Percentiles rank a stretch among this genome's conserved stretches.
Conservation (phyloP, 495 filamentous ascomycete genomes). For the Penicillium diatomitis region DNA sequence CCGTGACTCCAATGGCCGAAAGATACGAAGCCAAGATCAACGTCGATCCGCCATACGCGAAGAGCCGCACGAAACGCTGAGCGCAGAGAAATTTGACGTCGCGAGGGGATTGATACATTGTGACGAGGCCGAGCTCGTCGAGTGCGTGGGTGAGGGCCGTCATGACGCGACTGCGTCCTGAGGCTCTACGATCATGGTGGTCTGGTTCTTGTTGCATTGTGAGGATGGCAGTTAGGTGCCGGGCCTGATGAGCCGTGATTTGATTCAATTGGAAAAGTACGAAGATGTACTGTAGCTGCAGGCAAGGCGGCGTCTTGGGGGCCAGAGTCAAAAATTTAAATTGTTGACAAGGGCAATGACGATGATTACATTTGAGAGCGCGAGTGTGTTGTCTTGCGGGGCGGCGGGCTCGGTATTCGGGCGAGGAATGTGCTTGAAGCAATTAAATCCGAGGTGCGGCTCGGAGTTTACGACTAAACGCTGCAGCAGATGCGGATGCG, state of each 20-base stretch:
- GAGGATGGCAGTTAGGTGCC: too few species aligned
- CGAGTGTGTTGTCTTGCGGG: background rate
- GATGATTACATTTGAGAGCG: too few species aligned
- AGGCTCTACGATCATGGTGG: background rate
- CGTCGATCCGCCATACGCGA: conserved; percentile 68
- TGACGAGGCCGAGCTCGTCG: conserved; percentile 29
- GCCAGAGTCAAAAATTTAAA: too few species aligned
- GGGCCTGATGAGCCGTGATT: too few species aligned
- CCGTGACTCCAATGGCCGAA: conserved; percentile 52
- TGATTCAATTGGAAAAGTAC: too few species aligned
- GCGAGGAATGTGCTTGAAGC: background rate
- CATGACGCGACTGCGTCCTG: background rate
- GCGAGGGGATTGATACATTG: conserved; percentile 32
- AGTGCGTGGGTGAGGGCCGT: conserved; percentile 12
- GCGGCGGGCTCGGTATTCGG: background rate
- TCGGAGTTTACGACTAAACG: background rate
- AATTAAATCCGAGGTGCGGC: background rate
- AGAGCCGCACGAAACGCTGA: conserved; percentile 67
- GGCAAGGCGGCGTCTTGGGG: too few species aligned
- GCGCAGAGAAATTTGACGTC: conserved; percentile 69
- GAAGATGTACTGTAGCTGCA: too few species aligned
- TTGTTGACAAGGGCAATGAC: too few species aligned
- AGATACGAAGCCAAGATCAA: conserved; percentile 69
- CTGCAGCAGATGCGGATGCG: background rate
- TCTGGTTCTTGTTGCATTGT: background rate